Evolutionary conservation across 2,329 filamentous ascomycete genomes (phyloP), one percentile per base, ranked within the genome.

Genomic region (Monilinia fructicola): DNA sequence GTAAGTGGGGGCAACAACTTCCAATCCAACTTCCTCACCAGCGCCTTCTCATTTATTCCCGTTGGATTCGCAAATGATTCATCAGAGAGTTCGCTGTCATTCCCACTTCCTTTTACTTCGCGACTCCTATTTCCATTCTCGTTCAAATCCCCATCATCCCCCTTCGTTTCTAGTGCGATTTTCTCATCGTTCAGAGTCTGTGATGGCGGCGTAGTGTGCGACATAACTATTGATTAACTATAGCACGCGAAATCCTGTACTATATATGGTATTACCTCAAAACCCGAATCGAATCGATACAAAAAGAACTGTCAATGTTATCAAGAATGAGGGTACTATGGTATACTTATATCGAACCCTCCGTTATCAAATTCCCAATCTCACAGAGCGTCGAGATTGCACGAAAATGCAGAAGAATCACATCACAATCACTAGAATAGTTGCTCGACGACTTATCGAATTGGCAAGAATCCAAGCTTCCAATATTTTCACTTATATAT

Each of bases 11-110:
- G 85, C 0, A 87, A 74, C 4, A 87, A 76, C 55, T 80, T 78
- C 4, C 75, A 69, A 68, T 87, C 85, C 18, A 87, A 72, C 68
- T 85, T 90, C 12, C 87, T 79, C 9, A 90, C 72, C 2, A 91
- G 77, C 0, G 79, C 78, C 52, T 80, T 83, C 72, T 90, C 87
- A 65, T 85, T 83, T 42, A 89, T 74, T 0, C 68, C 71, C 3
- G 68, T 69, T 0, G 70, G 70, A 60, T 74, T 72, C 1, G 63
- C 54, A 42, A 70, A 68, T 3, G 65, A 67, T 23, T 73, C 71
- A 40, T 70, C 67, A 7, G 69, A 69, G 26, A 38, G 28, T 35
- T 67, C 50, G 52, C 62, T 67, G 9, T 46, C 67, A 14, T 52
- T 59, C 11, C 53, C 67, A 38, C 21, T 60, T n/a, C 54, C 26